Base-by-base conservation (phyloP, 345 rosid species). In the Turnera subulata region DNA sequence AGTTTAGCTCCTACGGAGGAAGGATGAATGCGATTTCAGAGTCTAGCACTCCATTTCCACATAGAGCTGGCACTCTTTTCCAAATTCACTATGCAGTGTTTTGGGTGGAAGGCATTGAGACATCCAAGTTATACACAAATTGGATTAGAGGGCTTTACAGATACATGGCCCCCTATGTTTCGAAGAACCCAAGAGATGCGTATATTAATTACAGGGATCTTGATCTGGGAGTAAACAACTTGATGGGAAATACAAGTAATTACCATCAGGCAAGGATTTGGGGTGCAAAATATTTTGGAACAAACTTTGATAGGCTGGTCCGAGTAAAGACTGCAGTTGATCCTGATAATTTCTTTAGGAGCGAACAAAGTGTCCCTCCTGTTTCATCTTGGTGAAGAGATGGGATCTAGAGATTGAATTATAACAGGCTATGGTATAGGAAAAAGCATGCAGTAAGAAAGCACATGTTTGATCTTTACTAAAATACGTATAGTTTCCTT, bases 131-230 rank as follows among this genome's bases (percentile, higher is more conserved):
- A 21, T 17, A 46, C 23, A 46, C 54, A 17, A 21, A 37, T 11
- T 63, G 50, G 59, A 63, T 58, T 4, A 54, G 59, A 44, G 23
- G 26, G 29, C 60, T 63, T 6, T 63, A 63, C 15, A 11, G 25
- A 7, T 63, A 45, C 24, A 63, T 46, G 67, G 23, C 60, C 45
- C 60, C 67, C 5, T 54, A 15, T 37, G 67, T 63, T 17, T 63
- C 67, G 2, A 64, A 64, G 16, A 48, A 64, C 48, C 68, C 68
- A 4, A 51, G 68, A 33, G 9, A 18, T 19, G 61, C 68, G n/a
- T 64, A 55, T 15, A 24, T 56, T 13, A 64, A 64, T 21, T 64
- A 64, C 0, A 48, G 68, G n/a, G 68, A 64, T 64, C 55, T 55
- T 39, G 68, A 64, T 20, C 20, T 64, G 39, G 68, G 68, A 19